Conservation (phyloP, 495 filamentous ascomycete genomes). For the Penicillium egyptiacum region DNA sequence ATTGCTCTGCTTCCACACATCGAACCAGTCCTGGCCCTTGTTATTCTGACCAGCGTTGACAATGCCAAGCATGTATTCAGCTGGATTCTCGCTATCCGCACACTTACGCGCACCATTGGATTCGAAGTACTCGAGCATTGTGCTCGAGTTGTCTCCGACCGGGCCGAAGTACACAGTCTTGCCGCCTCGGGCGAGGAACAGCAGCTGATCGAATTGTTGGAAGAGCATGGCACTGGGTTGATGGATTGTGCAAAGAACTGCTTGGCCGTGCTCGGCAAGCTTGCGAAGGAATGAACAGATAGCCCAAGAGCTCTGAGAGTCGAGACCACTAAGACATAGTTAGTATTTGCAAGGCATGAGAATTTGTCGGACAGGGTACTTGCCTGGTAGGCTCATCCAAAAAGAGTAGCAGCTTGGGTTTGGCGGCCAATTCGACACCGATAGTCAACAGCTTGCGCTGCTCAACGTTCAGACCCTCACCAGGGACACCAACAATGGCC, state of each 20-base stretch:
- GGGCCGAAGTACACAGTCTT: slow-evolving; percentile 85
- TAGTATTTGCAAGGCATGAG: background rate
- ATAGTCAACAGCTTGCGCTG: slow-evolving; percentile 88
- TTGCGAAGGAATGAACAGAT: slow-evolving; percentile 77
- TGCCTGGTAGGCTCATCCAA: slow-evolving; percentile 77
- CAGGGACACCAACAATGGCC: slow-evolving; percentile 44
- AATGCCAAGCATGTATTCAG: slow-evolving; percentile 89
- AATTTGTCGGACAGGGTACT: background rate
- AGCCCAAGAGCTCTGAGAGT: slow-evolving; percentile 80
- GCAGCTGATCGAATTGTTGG: slow-evolving; percentile 83
- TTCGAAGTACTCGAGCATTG: slow-evolving; percentile 74
- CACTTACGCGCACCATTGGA: slow-evolving; percentile 66
- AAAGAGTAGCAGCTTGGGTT: slow-evolving; percentile 83
- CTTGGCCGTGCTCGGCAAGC: slow-evolving; percentile 80
- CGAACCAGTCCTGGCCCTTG: slow-evolving; percentile 65
- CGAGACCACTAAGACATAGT: slow-evolving; percentile 61
- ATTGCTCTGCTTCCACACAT: slow-evolving; percentile 68
- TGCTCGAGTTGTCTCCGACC: slow-evolving; percentile 71
- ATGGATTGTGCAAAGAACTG: slow-evolving; percentile 94
- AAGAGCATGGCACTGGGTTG: slow-evolving; percentile 92
- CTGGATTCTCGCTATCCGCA: slow-evolving; percentile 68
- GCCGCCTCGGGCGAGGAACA: slow-evolving; percentile 77
- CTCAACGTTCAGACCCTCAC: slow-evolving; percentile 79
- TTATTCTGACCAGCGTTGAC: slow-evolving; percentile 43
- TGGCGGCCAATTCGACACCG: slow-evolving; percentile 85